Conservation (phyloP, 2,329 filamentous ascomycete species). For the Nigrospora oryzae region DNA sequence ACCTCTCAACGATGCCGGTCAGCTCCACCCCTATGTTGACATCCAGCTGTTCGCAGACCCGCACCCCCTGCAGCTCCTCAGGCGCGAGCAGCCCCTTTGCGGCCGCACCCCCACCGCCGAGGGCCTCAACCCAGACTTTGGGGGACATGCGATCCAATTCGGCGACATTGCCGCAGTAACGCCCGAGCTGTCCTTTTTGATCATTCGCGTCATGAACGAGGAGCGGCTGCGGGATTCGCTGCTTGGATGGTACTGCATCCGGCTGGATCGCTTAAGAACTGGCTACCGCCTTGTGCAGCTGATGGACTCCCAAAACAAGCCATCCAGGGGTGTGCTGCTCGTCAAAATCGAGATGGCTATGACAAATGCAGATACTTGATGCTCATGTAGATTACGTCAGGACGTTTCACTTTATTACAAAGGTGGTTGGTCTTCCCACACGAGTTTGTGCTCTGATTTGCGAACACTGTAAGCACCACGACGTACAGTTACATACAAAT, state of each 20-base stretch:
- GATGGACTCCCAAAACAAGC: constrained; percentile 56
- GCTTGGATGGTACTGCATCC: constrained; percentile 80
- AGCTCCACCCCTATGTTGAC: background rate
- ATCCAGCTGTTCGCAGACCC: constrained; percentile 67
- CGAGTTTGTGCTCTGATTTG: no score
- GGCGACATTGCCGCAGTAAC: constrained; percentile 45
- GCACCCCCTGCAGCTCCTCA: constrained; percentile 13
- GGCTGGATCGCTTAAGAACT: constrained; percentile 67
- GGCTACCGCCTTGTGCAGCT: constrained; percentile 75
- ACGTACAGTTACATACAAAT: no score
- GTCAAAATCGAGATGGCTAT: constrained; percentile 58
- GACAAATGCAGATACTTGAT: no score
- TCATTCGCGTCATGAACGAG: constrained; percentile 82
- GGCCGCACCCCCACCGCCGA: constrained; percentile 47
- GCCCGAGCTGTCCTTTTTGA: constrained; percentile 62
- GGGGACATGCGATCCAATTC: constrained; percentile 49
- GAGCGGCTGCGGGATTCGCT: constrained; percentile 70
- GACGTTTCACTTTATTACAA: no score
- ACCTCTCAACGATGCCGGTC: background rate
- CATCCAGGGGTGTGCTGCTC: constrained; percentile 61
- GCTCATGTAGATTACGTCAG: no score
- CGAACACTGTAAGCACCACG: no score
- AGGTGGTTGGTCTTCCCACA: no score
- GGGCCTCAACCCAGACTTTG: constrained; percentile 56
- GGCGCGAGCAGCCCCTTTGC: constrained; percentile 32